Base-by-base conservation (phyloP, 2,329 filamentous ascomycete genomes). In the Penicillium sp. region DNA sequence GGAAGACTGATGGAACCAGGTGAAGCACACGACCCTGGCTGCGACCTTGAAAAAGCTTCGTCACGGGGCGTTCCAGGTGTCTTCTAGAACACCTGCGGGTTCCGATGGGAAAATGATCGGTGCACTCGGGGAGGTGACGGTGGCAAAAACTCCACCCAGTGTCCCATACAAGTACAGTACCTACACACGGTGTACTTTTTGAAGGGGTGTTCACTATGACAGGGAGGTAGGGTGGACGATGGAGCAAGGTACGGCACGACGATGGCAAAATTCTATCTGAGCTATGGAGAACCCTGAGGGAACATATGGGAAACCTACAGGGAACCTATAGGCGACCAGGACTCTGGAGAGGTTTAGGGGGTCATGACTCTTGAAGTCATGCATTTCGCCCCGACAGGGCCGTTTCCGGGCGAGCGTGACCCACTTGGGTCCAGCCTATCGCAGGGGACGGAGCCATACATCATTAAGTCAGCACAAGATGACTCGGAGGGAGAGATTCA, bases 21-120 rank as follows among this genome's bases (percentile, higher is more conserved):
- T 25, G 40, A 53, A 56, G 46, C 40, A 58, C 38, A 53, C 51
- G 51, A 53, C 51, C 45, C 45, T 48, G 45, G 45, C 35, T 40
- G 33, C 14, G 33, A 28, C 37, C 38, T 37, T 7, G 26, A 38
- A 43, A 57, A 73, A 72, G 65, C 68, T 73, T 70, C 67, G 60
- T 49, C 46, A 65, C 61, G 57, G 60, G 58, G 55, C 55, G 38
- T 76, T 76, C 74, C 68, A 76, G 64, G 64, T 60, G 69, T 69
- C 68, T 76, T 76, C 74, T 75, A 76, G 74, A 76, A 76, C 54
- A 55, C 54, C 38, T 42, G 28, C 38, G 46, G 48, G 19, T 52
- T 33, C 43, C 37, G 37, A 52, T 22, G 30, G 43, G 38, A 53
- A 56, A 40, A 60, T 60, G 48, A 60, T 57, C 48, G 53, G 28